Base-by-base conservation (phyloP, 495 filamentous ascomycete genomes). In the Clavariopsis aquatica region DNA sequence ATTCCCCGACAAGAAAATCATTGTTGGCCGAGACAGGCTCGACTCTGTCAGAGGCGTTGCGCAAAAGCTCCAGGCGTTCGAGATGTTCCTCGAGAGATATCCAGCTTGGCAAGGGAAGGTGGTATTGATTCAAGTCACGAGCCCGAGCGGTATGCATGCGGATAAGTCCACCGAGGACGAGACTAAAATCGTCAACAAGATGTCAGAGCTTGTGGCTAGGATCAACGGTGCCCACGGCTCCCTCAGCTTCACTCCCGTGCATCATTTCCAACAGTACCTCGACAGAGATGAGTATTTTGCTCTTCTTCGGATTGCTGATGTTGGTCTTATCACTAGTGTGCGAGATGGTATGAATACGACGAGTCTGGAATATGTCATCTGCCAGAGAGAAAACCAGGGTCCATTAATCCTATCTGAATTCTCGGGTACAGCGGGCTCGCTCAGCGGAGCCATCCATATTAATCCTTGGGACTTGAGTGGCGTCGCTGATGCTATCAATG, bases 281-380 rank as follows among this genome's bases (percentile, higher is more conserved):
- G 85, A 84, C 27, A 85, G 85, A 56, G 86, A 89, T 61, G 92
- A 97, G 77, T 97, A 97, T 73, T 92, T 96, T 75, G 92, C 93
- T 1, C 83, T 97, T 10, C 80, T 97, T 20, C 87, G 93, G 31
- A 84, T 89, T 5, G 93, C 89, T 9, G 90, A 96, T 74, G 87
- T 96, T 29, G 93, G 92, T 23, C 78, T 97, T 41, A 96, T 96
- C 73, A 96, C 93, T 7, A 93, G 89, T 47, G 91, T 96, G 27
- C 84, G 93, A 45, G 93, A 97, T 74, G 93, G 93, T 57, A 96
- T 97, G 92, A 97, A 97, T 78, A 96, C 93, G 13, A 96, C 93
- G 8, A 92, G 90, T 73, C 75, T 97, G 53, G 93, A 97, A 75
- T 97, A 95, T 74, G 85, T 97, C 28, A 83, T 97, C 53, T 94